Percentiles rank a stretch among this genome's conserved stretches.
Evolutionary conservation across 2,329 filamentous ascomycete species (phyloP).

Genomic region (Monilinia vaccinii-corymbosi): DNA sequence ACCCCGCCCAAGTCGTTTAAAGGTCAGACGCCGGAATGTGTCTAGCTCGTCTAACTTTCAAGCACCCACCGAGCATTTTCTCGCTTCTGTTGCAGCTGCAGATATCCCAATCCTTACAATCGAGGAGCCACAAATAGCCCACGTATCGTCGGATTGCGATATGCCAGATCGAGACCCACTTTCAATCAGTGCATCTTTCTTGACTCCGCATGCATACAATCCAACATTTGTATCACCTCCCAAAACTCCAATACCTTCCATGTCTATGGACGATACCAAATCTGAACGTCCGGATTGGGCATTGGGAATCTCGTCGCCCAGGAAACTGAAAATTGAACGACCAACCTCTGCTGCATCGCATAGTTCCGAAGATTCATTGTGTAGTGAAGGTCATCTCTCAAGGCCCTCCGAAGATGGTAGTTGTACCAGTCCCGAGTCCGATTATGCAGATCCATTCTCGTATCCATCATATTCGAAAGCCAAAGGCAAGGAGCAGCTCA

Average conservation of each 20-base stretch:
- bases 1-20: constrained; percentile 25
- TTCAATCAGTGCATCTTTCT: constrained; percentile 14
- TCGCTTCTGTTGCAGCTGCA: constrained; percentile 57
- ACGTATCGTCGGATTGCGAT: constrained; percentile 19
- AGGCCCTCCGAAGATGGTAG: constrained; percentile 46
- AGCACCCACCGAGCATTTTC: constrained; percentile 55
- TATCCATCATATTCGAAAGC: constrained; percentile 22
- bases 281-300: constrained; percentile 26
- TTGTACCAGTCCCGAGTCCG: constrained; percentile 43
- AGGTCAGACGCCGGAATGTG: constrained; percentile 26
- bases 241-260: constrained; percentile 45
- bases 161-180: constrained; percentile 21
- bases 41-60: constrained; percentile 29
- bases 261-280: constrained; percentile 12
- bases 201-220: constrained; percentile 18
- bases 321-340: constrained; percentile 20
- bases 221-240: constrained; percentile 37
- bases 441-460: constrained; percentile 31
- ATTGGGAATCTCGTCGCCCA: constrained; percentile 16
- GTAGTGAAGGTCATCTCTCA: constrained; percentile 49
- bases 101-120: constrained; percentile 58
- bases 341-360: constrained; percentile 24
- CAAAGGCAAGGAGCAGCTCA: constrained; percentile 17
- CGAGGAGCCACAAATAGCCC: constrained; percentile 41
- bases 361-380: constrained; percentile 42